Base-by-base conservation (phyloP, 2,329 filamentous ascomycete genomes). In the Orbilia javanica region DNA sequence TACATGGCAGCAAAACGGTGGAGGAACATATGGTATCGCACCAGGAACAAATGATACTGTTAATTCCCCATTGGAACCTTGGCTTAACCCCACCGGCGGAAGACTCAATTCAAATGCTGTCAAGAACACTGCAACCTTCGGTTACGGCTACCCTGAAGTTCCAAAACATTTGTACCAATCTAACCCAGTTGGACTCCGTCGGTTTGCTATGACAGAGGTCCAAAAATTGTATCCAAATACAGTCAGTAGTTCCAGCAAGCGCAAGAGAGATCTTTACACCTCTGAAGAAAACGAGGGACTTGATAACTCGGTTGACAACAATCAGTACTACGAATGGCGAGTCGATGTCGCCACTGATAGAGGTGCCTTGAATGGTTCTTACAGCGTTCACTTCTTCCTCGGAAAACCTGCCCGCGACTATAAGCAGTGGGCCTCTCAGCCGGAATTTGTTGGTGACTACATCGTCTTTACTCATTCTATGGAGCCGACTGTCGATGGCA, bases 391-490 rank as follows among this genome's bases (percentile, higher is more conserved):
- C 65, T 74, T 85, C 66, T 84, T 85, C 80, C 81, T 85, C 2
- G 84, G 84, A 11, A 81, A 81, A 15, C 84, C 84, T 53, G 64
- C 80, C 36, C 46, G 71, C 0, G 80, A 83, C 13, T 79, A 82
- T 2, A 44, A 52, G 10, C 79, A 79, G 25, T 84, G 85, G 83
- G 80, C 82, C 1, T 83, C 82, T 0, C 84, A 85, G 63, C 80
- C 81, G 7, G 84, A 85, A 46, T 84, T 85, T 31, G 83, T 86
- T 27, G 85, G 85, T 29, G 84, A 84, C 44, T 83, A 85, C 31
- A 81, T 82, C 2, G 81, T 84, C 6, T 84, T 86, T 53, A 84
- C 83, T 83, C 83, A 52, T 25, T 62, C 5, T 80, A 84, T 63
- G 80, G 80, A 25, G 36, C 15, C 50, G 0, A 25, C 67, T 7